phyloP scores from a whole-genome alignment of 495 filamentous ascomycete species.

The Penicillium cosmopolitanum region DNA sequence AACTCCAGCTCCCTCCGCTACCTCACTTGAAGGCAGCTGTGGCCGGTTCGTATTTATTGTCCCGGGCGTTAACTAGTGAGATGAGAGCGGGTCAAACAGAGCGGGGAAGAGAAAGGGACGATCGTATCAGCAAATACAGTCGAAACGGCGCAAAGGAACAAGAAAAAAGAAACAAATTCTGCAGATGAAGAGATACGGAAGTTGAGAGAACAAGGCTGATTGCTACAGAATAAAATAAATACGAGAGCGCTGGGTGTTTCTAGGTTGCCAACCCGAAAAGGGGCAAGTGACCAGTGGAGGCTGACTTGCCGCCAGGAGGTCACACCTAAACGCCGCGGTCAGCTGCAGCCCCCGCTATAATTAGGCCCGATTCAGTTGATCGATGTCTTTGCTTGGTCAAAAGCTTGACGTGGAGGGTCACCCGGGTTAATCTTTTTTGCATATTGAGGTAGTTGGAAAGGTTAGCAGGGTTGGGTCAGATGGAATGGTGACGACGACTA shows the following conservation, averaged over 20 bases:
- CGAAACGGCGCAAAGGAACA: background rate
- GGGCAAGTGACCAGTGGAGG: constrained; percentile 25
- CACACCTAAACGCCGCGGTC: constrained; percentile 34
- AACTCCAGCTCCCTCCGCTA: too few species aligned
- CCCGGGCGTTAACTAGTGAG: background rate
- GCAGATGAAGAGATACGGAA: background rate
- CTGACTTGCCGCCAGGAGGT: constrained; percentile 24
- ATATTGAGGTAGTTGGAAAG: background rate
- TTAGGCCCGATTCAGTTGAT: background rate
- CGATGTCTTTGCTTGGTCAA: constrained; percentile 8
- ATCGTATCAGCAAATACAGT: background rate
- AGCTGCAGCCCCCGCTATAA: constrained; percentile 20
- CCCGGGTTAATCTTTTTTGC: constrained; percentile 1
- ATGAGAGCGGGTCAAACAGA: background rate
- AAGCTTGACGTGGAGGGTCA: constrained; percentile 22
- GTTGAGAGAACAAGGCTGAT: background rate
- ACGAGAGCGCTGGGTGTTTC: background rate
- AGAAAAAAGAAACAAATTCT: background rate
- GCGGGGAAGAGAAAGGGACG: constrained; percentile 1
- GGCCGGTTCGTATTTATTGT: background rate
- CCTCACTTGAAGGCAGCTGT: too few species aligned
- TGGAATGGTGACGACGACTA: constrained; percentile 10
- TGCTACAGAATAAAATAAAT: constrained; percentile 1
- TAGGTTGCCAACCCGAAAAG: constrained; percentile 9
- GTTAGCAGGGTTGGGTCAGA: constrained; percentile 8